Percentiles rank a stretch among this genome's conserved stretches.
Evolutionary conservation across 768 basidiomycete species (phyloP).

Genomic region (Cystobasidium tubakii): DNA sequence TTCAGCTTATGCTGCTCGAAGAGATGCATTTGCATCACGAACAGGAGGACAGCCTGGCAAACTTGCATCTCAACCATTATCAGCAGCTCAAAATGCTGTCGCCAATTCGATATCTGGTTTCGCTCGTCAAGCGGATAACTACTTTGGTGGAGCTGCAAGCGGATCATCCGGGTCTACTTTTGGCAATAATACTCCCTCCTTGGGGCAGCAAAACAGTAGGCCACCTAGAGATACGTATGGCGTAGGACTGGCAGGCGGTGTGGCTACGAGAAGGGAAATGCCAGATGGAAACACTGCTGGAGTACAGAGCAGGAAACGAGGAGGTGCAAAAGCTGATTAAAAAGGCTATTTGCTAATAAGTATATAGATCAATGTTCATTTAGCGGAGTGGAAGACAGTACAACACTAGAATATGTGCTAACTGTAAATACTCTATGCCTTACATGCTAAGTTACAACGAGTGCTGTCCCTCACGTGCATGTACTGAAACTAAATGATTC

Average conservation of each 20-base stretch:
- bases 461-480: no score
- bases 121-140: slow-evolving; percentile 25
- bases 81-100: not conserved
- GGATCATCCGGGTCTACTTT: not conserved
- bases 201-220: not conserved
- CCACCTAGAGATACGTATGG: slow-evolving; percentile 14
- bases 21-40: slow-evolving; percentile 26
- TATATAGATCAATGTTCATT: not conserved
- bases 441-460: no score
- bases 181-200: not conserved
- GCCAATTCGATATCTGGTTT: slow-evolving; percentile 24
- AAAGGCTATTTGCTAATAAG: not conserved
- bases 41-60: not conserved
- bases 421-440: not conserved
- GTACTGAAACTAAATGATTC: no score
- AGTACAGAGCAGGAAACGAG: slow-evolving; percentile 32
- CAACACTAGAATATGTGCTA: not conserved
- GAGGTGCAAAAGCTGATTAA: slow-evolving; percentile 26
- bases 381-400: not conserved
- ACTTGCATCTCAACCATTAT: not conserved
- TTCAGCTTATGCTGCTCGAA: slow-evolving; percentile 28
- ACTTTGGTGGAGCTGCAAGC: slow-evolving; percentile 14
- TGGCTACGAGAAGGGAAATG: not conserved
- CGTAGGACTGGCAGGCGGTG: slow-evolving; percentile 16
- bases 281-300: slow-evolving; percentile 18